These are phyloP conservation scores for Debaryomyces sp. DNA, from an alignment of 1,139 yeast genomes.

Conservation along the genomic window DNA sequence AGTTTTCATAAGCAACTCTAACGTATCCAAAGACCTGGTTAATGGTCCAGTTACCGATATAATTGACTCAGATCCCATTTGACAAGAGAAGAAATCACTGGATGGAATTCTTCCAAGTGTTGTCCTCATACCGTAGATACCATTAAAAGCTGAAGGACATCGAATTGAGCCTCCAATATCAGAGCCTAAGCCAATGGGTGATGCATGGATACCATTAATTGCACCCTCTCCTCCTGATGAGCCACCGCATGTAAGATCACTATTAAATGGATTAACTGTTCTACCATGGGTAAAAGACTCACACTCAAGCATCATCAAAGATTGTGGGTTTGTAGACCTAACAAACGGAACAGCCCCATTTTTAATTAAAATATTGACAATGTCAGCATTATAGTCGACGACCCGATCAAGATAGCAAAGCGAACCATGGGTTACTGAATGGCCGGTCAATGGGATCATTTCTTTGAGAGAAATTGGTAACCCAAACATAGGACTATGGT, in stretches of 20 bases:
- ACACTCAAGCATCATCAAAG: slow-evolving; percentile 19
- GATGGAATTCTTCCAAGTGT: slow-evolving; percentile 26
- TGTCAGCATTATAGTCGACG: slow-evolving; percentile 24
- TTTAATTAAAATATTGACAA: slow-evolving; percentile 18
- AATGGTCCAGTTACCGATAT: slow-evolving; percentile 52
- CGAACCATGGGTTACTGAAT: slow-evolving; percentile 16
- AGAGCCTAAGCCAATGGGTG: slow-evolving; percentile 48
- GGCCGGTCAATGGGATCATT: slow-evolving; percentile 14
- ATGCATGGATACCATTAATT: slow-evolving; percentile 19
- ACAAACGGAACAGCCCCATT: slow-evolving; percentile 17
- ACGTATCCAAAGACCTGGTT: slow-evolving; percentile 31
- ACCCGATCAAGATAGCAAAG: slow-evolving; percentile 20
- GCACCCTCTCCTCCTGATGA: slow-evolving; percentile 33
- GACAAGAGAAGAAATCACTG: slow-evolving; percentile 17
- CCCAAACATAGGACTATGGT: slow-evolving; percentile 13
- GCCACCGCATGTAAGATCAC: slow-evolving; percentile 26
- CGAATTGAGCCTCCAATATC: slow-evolving; percentile 69
- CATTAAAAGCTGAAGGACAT: slow-evolving; percentile 57
- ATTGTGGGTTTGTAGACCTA: slow-evolving; percentile 18
- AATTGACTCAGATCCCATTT: slow-evolving; percentile 36
- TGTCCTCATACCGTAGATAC: slow-evolving; percentile 57
- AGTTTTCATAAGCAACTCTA: slow-evolving; percentile 29
- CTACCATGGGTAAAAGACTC: slow-evolving; percentile 18
- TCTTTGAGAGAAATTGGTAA: slow-evolving; percentile 19
- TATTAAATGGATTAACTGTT: slow-evolving; percentile 26